phyloP scores from a whole-genome alignment of 1,284 basidiomycete species.

The Neonothopanus nambi region DNA sequence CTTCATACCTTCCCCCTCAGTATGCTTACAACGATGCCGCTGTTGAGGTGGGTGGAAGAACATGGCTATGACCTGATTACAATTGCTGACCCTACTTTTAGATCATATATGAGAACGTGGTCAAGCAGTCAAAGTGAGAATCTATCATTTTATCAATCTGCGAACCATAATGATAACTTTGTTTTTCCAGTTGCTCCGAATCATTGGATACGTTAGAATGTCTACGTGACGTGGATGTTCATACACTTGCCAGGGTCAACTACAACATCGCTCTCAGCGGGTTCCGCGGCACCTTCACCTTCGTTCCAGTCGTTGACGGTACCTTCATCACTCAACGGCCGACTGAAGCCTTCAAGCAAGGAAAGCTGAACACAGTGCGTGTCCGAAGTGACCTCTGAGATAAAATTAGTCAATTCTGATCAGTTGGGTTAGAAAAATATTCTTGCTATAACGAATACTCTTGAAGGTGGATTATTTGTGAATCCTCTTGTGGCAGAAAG shows the following conservation, averaged over 20 bases:
- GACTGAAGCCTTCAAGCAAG: constrained; percentile 25
- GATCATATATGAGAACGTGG: constrained; percentile 25
- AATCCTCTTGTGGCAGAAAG: constrained; percentile 14
- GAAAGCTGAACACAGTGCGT: constrained; percentile 28
- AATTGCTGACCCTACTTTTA: constrained; percentile 5
- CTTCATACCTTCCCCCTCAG: constrained; percentile 26
- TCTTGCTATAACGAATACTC: constrained; percentile 30
- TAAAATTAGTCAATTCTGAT: constrained; percentile 6
- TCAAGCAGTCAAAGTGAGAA: constrained; percentile 22
- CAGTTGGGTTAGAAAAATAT: constrained; percentile 19
- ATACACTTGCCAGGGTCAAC: constrained; percentile 25
- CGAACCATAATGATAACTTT: no score
- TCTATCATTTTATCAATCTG: background rate
- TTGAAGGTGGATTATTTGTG: constrained; percentile 35
- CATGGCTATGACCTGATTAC: background rate
- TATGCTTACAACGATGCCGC: constrained; percentile 28
- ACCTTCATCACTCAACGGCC: constrained; percentile 34
- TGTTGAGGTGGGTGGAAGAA: constrained; percentile 21
- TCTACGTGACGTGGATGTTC: constrained; percentile 23
- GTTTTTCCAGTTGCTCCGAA: constrained; percentile 25
- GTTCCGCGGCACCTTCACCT: constrained; percentile 30
- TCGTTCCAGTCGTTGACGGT: constrained; percentile 39
- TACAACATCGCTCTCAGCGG: constrained; percentile 22
- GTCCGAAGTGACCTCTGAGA: constrained; percentile 8
- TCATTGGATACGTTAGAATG: constrained; percentile 23